A percentile compares a stretch with the other conserved stretches of the same genome.
Evolutionary conservation across 2,329 filamentous ascomycete genomes (phyloP).

Genomic region (Apiospora koreana): DNA sequence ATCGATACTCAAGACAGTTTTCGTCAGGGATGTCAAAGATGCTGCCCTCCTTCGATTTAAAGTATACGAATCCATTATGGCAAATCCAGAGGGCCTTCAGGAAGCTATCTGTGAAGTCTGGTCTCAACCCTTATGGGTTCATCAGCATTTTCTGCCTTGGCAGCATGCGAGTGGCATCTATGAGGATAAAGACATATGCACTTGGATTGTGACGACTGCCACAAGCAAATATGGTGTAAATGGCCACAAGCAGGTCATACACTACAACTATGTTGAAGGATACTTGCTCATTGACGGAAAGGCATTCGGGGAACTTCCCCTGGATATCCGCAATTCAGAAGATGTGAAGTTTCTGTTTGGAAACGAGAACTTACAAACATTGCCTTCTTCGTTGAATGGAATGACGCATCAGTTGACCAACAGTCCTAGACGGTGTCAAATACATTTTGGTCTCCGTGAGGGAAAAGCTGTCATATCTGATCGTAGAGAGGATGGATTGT

Average conservation of each 20-base stretch:
- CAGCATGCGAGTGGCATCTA: conserved; percentile 13
- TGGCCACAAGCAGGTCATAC: conserved; percentile 23
- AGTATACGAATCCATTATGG: conserved; percentile 36
- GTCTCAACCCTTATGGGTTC: conserved; percentile 30
- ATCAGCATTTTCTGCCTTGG: conserved; percentile 33
- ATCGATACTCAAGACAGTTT: conserved; percentile 33
- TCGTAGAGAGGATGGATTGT: conserved; percentile 17
- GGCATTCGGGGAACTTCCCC: conserved; percentile 49
- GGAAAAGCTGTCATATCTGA: conserved; percentile 46
- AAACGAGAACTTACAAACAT: conserved; percentile 50
- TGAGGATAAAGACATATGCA: conserved; percentile 9
- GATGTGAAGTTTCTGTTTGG: conserved; percentile 55
- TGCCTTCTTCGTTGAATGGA: conserved; percentile 50
- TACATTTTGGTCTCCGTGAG: conserved; percentile 58
- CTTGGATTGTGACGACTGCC: not conserved
- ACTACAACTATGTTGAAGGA: conserved; percentile 38
- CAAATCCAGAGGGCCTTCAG: not conserved
- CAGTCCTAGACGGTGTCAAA: conserved; percentile 36
- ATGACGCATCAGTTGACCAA: conserved; percentile 49
- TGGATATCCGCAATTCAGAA: conserved; percentile 44
- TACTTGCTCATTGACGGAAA: conserved; percentile 38
- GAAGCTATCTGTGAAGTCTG: conserved; percentile 33
- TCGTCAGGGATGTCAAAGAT: conserved; percentile 50
- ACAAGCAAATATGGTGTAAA: not conserved
- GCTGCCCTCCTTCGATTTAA: conserved; percentile 35